phyloP scores from a whole-genome alignment of 2,329 filamentous ascomycete genomes.

The Aspergillus awamori region DNA sequence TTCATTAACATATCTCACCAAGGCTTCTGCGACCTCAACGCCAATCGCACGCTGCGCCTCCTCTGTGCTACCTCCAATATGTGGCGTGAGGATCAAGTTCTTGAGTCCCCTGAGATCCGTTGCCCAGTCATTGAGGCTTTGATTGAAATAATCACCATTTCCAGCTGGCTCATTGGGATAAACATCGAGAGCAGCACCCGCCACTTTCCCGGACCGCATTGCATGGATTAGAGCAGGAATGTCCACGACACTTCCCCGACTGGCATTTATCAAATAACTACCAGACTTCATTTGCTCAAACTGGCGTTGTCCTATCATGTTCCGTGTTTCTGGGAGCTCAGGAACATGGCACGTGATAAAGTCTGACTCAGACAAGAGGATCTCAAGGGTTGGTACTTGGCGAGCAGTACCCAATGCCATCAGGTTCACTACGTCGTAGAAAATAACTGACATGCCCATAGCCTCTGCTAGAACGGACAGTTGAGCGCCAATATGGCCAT shows the following conservation, averaged over 20 bases:
- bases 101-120: slow-evolving; percentile 81
- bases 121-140: slow-evolving; percentile 77
- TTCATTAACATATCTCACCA: slow-evolving; percentile 95
- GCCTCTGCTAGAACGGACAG: slow-evolving; percentile 92
- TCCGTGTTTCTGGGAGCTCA: slow-evolving; percentile 86
- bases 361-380: slow-evolving; percentile 76
- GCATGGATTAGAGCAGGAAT: slow-evolving; percentile 89
- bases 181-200: slow-evolving; percentile 93
- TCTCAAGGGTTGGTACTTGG: slow-evolving; percentile 77
- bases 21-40: slow-evolving; percentile 82
- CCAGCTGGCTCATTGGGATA: slow-evolving; percentile 91
- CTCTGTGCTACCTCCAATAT: slow-evolving; percentile 97
- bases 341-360: slow-evolving; percentile 96
- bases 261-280: slow-evolving; percentile 94
- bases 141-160: slow-evolving; percentile 94
- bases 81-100: slow-evolving; percentile 93
- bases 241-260: slow-evolving; percentile 89
- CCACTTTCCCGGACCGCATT: slow-evolving; percentile 82
- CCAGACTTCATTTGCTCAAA: slow-evolving; percentile 89
- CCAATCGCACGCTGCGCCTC: slow-evolving; percentile 97
- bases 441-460: slow-evolving; percentile 98
- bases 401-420: slow-evolving; percentile 90
- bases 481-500: slow-evolving; percentile 96
- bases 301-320: slow-evolving; percentile 81
- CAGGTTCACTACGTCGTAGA: slow-evolving; percentile 91